phyloP scores from a whole-genome alignment of 805 yeast species.

The Grigorovia transvaalensis region DNA sequence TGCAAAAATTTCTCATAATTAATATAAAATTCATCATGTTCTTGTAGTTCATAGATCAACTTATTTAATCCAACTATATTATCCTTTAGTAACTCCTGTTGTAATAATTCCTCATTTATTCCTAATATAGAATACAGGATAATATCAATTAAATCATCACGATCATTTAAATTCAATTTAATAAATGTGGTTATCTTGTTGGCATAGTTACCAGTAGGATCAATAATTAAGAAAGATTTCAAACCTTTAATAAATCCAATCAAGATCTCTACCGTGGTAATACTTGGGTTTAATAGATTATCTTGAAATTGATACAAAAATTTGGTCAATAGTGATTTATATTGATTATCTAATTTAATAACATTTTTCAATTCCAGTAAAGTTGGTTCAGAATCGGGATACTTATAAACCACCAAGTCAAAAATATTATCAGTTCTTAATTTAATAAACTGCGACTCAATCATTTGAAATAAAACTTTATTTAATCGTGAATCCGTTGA shows the following conservation, averaged over 20 bases:
- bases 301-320: slow-evolving; percentile 15
- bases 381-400: slow-evolving; percentile 43
- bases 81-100: slow-evolving; percentile 4
- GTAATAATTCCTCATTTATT: slow-evolving; percentile 13
- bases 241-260: slow-evolving; percentile 61
- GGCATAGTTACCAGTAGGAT: slow-evolving; percentile 50
- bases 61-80: slow-evolving; percentile 2
- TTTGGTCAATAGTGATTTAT: slow-evolving; percentile 9
- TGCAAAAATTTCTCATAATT: background rate
- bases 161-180: slow-evolving; percentile 52
- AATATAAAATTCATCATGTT: slow-evolving; percentile 1
- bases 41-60: slow-evolving; percentile 35
- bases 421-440: slow-evolving; percentile 50
- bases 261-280: slow-evolving; percentile 65
- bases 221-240: slow-evolving; percentile 61
- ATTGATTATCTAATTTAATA: slow-evolving; percentile 29
- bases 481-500: slow-evolving; percentile 24
- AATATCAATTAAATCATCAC: slow-evolving; percentile 55
- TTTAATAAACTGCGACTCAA: slow-evolving; percentile 18
- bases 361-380: slow-evolving; percentile 52
- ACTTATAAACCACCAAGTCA: slow-evolving; percentile 40
- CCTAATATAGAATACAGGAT: slow-evolving; percentile 65
- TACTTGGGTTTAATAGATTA: slow-evolving; percentile 62
- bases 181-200: slow-evolving; percentile 74
- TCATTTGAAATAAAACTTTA: slow-evolving; percentile 15